Conservation (phyloP, 257 asterid genomes). For the Primulina tabacum region DNA sequence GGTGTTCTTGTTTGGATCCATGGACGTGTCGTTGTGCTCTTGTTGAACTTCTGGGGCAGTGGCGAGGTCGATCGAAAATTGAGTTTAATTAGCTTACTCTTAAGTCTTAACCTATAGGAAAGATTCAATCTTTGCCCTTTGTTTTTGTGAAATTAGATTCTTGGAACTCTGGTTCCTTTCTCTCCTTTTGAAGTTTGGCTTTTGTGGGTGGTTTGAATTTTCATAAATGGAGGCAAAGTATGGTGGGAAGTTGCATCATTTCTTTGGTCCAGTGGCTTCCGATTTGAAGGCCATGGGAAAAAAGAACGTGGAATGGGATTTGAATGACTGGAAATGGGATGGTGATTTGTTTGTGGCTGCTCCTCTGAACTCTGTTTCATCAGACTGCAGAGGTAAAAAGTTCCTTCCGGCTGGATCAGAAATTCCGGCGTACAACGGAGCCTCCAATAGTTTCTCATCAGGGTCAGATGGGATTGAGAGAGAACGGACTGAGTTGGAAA, state of each 20-base stretch:
- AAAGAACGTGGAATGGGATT: slow-evolving; percentile 72
- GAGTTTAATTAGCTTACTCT: not conserved
- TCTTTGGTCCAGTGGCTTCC: slow-evolving; percentile 37
- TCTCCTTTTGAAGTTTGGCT: slow-evolving; percentile 18
- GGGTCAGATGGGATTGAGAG: slow-evolving; percentile 44
- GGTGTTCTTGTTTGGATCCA: slow-evolving; percentile 24
- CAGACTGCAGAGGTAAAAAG: slow-evolving; percentile 65
- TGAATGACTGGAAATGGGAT: slow-evolving; percentile 93
- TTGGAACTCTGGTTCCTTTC: not conserved
- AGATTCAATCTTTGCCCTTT: not conserved
- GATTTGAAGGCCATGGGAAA: slow-evolving; percentile 59
- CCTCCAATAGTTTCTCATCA: slow-evolving; percentile 34
- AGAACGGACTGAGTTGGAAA: slow-evolving; percentile 65
- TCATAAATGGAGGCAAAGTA: slow-evolving; percentile 41
- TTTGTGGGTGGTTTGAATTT: slow-evolving; percentile 1
- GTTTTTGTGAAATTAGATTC: slow-evolving; percentile 6
- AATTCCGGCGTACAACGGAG: slow-evolving; percentile 32
- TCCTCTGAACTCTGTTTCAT: slow-evolving; percentile 45
- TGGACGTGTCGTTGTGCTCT: slow-evolving; percentile 15
- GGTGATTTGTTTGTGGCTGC: slow-evolving; percentile 70
- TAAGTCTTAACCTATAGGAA: not conserved
- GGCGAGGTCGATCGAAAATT: not conserved
- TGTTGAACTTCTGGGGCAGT: not conserved
- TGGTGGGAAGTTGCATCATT: slow-evolving; percentile 31
- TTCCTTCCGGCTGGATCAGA: slow-evolving; percentile 48